Conservation (phyloP, 2,329 filamentous ascomycete species). For the Truncatella angustata region DNA sequence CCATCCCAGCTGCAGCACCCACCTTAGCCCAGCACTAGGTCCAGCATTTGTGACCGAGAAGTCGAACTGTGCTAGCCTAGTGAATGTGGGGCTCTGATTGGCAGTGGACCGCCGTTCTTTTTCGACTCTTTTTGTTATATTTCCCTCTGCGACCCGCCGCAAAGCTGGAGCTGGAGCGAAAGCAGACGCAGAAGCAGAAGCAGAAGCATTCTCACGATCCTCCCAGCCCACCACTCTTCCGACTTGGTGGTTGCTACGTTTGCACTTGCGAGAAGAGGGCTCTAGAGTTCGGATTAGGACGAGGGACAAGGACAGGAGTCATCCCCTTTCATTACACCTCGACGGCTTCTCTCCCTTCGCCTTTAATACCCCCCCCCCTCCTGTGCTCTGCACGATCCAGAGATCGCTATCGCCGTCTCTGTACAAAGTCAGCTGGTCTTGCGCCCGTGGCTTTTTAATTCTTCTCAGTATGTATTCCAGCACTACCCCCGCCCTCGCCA, state of each 20-base stretch:
- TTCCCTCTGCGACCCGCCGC: constrained; percentile 10
- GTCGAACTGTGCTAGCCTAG: too few relatives aligned
- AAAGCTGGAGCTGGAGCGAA: too few relatives aligned
- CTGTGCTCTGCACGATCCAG: constrained; percentile 4
- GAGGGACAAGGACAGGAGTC: constrained; percentile 4
- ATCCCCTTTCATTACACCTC: not conserved
- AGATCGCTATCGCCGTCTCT: not conserved
- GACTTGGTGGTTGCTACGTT: constrained; percentile 5
- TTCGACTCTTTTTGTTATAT: constrained; percentile 7
- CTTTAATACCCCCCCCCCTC: not conserved
- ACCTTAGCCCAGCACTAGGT: constrained; percentile 1
- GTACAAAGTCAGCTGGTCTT: not conserved
- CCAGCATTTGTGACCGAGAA: constrained; percentile 10
- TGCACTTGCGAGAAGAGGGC: constrained; percentile 1
- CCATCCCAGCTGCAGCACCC: constrained; percentile 1
- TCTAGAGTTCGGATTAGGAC: too few relatives aligned
- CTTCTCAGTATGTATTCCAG: not conserved
- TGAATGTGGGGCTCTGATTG: not conserved
- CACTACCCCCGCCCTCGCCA: not conserved
- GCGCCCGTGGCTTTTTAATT: not conserved
- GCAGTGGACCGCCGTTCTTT: not conserved
- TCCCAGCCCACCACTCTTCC: constrained; percentile 1
- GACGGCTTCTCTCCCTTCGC: not conserved
- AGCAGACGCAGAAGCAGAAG: too few relatives aligned
- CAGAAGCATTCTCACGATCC: constrained; percentile 7